phyloP scores from a whole-genome alignment of 805 yeast species.

The Candida vartiovaarae region DNA sequence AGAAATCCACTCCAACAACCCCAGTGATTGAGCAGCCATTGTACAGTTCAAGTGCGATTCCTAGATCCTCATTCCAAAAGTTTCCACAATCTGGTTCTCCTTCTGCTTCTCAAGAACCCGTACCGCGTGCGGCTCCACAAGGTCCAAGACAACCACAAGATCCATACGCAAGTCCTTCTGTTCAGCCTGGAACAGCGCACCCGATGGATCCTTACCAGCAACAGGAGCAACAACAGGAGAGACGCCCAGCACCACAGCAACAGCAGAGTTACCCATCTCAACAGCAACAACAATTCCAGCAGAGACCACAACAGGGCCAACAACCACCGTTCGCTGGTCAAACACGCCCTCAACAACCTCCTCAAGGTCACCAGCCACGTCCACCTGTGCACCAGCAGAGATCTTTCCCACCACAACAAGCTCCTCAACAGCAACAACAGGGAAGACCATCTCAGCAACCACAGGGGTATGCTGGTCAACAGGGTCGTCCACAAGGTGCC shows the following conservation, averaged over 20 bases:
- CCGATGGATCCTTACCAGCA: background rate
- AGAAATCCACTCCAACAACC: background rate
- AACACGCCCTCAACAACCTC: conserved; percentile 1
- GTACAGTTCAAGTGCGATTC: conserved; percentile 11
- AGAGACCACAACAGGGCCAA: background rate
- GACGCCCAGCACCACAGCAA: background rate
- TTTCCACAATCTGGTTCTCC: conserved; percentile 11
- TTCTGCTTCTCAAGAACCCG: conserved; percentile 12
- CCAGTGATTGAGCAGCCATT: background rate
- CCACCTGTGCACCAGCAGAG: conserved; percentile 4
- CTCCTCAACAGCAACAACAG: conserved; percentile 3
- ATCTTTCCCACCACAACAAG: conserved; percentile 5
- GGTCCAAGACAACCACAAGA: conserved; percentile 6
- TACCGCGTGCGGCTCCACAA: conserved; percentile 5
- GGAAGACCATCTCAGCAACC: conserved; percentile 2
- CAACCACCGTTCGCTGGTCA: background rate
- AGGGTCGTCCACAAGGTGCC: conserved; percentile 1
- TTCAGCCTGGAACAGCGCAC: background rate
- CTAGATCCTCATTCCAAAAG: conserved; percentile 20
- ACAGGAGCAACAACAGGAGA: background rate
- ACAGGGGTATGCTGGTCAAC: conserved; percentile 3
- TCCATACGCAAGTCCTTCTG: background rate
- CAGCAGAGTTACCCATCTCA: background rate
- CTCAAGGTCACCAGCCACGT: background rate
- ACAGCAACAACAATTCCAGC: background rate